These are phyloP conservation scores for Colletotrichum phormii DNA, from an alignment of 2,329 filamentous ascomycete species.

Conservation along the genomic window DNA sequence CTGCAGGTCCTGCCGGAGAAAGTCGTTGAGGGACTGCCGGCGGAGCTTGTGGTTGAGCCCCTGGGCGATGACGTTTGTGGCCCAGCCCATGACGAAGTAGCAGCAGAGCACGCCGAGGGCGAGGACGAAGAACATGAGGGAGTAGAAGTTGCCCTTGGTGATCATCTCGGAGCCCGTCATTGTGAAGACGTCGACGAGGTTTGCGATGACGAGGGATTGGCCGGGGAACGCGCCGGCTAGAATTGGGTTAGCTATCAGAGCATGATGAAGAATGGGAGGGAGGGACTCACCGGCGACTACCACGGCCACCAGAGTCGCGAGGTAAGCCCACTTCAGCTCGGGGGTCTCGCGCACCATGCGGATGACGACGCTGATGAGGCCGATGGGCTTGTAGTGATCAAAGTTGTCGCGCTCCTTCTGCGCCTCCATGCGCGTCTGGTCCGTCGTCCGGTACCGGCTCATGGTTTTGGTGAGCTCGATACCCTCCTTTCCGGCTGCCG, in stretches of 20 bases:
- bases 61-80: slow-evolving; percentile 49
- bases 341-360: slow-evolving; percentile 52
- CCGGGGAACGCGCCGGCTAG: slow-evolving; percentile 52
- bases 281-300: slow-evolving; percentile 43
- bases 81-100: slow-evolving; percentile 54
- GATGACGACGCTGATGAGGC: slow-evolving; percentile 45
- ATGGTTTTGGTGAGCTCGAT: slow-evolving; percentile 44
- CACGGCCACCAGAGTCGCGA: slow-evolving; percentile 46
- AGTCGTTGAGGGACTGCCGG: slow-evolving; percentile 44
- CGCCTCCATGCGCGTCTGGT: slow-evolving; percentile 45
- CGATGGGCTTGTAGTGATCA: slow-evolving; percentile 46
- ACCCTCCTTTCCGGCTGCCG: slow-evolving; percentile 17
- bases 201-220: slow-evolving; percentile 56
- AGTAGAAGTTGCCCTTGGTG: slow-evolving; percentile 61
- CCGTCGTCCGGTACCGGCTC: slow-evolving; percentile 45
- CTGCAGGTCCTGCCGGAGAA: slow-evolving; percentile 54
- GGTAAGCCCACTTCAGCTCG: slow-evolving; percentile 49
- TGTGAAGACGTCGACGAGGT: slow-evolving; percentile 55
- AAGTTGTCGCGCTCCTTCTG: slow-evolving; percentile 52
- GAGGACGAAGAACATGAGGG: slow-evolving; percentile 66
- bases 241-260: neutral
- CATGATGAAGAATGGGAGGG: too few relatives aligned
- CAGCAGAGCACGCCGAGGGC: slow-evolving; percentile 57
- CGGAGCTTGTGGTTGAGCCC: slow-evolving; percentile 42
- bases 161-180: slow-evolving; percentile 47